phyloP scores from a whole-genome alignment of 2,329 filamentous ascomycete species.

The Colletotrichum euphorbiae region DNA sequence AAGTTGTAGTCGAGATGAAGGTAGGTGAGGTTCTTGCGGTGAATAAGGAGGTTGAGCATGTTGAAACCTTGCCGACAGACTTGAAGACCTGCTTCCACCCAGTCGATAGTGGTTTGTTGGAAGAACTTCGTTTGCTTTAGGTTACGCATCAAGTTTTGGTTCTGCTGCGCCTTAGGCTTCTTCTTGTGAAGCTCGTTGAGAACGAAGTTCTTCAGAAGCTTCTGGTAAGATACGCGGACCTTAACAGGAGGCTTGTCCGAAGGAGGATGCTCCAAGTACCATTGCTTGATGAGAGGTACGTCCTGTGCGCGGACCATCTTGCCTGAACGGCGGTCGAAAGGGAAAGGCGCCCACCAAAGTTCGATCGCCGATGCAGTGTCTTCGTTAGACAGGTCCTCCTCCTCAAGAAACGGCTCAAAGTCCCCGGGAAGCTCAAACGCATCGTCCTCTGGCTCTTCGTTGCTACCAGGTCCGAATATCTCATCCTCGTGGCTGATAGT shows the following conservation, averaged over 20 bases:
- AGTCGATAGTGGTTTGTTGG: slow-evolving; percentile 98
- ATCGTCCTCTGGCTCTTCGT: slow-evolving; percentile 80
- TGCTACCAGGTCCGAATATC: slow-evolving; percentile 84
- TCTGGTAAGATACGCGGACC: slow-evolving; percentile 97
- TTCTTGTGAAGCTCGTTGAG: slow-evolving; percentile 97
- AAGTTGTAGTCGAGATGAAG: slow-evolving; percentile 99
- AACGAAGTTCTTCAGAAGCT: slow-evolving; percentile 94
- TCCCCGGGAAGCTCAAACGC: slow-evolving; percentile 85
- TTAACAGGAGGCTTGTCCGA: slow-evolving; percentile 89
- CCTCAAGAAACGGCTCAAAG: slow-evolving; percentile 87
- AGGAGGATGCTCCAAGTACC: slow-evolving; percentile 96
- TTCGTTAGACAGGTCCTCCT: slow-evolving; percentile 88
- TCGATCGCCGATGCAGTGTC: slow-evolving; percentile 93
- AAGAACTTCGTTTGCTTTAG: slow-evolving; percentile 99
- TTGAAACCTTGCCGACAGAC: slow-evolving; percentile 99
- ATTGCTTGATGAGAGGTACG: slow-evolving; percentile 96
- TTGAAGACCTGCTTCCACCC: slow-evolving; percentile 98
- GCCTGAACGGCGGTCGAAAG: slow-evolving; percentile 93
- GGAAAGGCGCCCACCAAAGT: slow-evolving; percentile 98
- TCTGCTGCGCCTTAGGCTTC: slow-evolving; percentile 93
- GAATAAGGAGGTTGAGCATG: slow-evolving; percentile 97
- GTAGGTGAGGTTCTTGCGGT: slow-evolving; percentile 98
- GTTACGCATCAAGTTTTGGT: slow-evolving; percentile 89
- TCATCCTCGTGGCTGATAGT: slow-evolving; percentile 92
- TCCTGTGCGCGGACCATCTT: slow-evolving; percentile 98